These are phyloP conservation scores for Ploettnerulaceae sp. DNA, from an alignment of 2,329 filamentous ascomycete genomes.

Conservation along the genomic window DNA sequence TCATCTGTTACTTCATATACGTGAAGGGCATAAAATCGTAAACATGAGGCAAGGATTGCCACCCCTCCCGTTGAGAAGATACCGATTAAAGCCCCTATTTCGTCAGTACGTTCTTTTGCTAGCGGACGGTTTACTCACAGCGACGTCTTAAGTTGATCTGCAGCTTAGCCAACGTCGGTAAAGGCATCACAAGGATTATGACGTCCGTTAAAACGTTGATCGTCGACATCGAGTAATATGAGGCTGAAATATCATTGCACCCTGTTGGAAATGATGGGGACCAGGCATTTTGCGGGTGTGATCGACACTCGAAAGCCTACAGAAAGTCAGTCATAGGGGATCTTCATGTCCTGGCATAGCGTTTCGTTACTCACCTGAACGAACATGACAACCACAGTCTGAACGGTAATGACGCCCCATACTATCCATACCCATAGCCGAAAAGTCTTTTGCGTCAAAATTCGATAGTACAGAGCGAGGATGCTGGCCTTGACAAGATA, in stretches of 20 bases:
- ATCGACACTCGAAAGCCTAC: constrained; percentile 3
- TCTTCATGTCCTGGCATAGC: too few relatives aligned
- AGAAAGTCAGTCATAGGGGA: background rate
- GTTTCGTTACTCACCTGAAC: background rate
- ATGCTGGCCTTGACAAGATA: background rate
- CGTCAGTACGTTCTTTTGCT: too few relatives aligned
- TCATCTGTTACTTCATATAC: constrained; percentile 1
- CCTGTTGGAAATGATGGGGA: background rate
- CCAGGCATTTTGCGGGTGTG: constrained; percentile 1
- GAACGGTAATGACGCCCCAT: background rate
- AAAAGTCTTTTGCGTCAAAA: background rate
- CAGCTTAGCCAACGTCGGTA: background rate
- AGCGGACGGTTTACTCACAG: too few relatives aligned
- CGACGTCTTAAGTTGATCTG: background rate
- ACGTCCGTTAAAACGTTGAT: constrained; percentile 4
- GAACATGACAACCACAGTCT: background rate
- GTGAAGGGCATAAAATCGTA: constrained; percentile 1
- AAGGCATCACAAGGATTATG: background rate
- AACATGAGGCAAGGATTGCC: constrained; percentile 1
- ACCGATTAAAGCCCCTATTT: constrained; percentile 1
- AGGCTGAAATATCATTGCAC: constrained; percentile 1
- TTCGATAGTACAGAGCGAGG: background rate
- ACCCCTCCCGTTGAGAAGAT: constrained; percentile 3
- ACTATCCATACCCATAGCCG: background rate
- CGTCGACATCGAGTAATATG: constrained; percentile 4